Evolutionary conservation across 139 green algal species (phyloP).

Genomic region (Chlorella sp.): DNA sequence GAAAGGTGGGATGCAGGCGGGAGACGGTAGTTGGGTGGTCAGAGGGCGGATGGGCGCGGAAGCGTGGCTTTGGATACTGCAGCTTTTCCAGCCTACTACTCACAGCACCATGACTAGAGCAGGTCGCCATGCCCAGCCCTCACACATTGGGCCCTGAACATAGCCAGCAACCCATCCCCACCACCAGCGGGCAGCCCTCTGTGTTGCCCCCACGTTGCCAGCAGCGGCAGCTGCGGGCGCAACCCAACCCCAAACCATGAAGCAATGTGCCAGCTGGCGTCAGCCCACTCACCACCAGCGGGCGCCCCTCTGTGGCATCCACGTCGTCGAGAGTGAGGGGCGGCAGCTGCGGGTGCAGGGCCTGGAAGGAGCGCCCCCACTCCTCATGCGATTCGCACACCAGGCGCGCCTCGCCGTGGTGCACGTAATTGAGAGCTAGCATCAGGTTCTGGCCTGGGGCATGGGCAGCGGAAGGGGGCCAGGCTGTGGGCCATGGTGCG

Average conservation of each 20-base stretch:
- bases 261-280: too few species aligned
- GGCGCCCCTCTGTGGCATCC: slow-evolving; percentile 17
- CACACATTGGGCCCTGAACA: too few species aligned
- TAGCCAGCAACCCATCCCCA: too few species aligned
- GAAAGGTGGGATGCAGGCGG: not conserved
- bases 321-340: slow-evolving; percentile 33
- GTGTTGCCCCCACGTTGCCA: too few species aligned
- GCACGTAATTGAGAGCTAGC: slow-evolving; percentile 92
- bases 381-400: slow-evolving; percentile 82
- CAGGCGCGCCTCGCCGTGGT: slow-evolving; percentile 70
- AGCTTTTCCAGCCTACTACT: too few species aligned
- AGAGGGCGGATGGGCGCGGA: too few species aligned
- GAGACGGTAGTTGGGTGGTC: not conserved
- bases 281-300: slow-evolving; percentile 32
- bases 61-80: too few species aligned
- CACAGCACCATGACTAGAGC: too few species aligned
- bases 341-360: slow-evolving; percentile 56
- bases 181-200: too few species aligned
- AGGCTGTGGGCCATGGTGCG: not conserved
- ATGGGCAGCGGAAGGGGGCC: not conserved
- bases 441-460: slow-evolving; percentile 78
- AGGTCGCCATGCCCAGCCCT: too few species aligned
- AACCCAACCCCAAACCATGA: too few species aligned
- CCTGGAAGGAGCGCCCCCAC: slow-evolving; percentile 81
- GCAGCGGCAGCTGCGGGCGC: too few species aligned